Conservation (phyloP, 164 flowering plant genomes). For the Santalum album region DNA sequence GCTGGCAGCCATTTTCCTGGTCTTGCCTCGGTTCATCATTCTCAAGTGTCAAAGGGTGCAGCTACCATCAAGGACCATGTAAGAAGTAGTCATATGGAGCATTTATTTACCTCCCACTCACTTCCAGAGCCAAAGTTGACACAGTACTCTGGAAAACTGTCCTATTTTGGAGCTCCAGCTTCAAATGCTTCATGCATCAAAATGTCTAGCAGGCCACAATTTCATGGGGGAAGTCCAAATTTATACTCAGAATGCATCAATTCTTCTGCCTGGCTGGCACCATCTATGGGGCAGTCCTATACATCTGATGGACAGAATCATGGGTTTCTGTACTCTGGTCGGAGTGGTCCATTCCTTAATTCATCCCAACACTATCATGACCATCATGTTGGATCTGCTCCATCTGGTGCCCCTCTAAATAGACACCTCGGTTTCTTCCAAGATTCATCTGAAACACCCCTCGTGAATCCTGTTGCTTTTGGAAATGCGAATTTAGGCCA, state of each 20-base stretch:
- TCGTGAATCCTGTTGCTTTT: conserved; percentile 35
- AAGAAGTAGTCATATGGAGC: conserved; percentile 37
- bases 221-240: conserved; percentile 88
- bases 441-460: conserved; percentile 61
- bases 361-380: conserved; percentile 32
- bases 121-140: conserved; percentile 51
- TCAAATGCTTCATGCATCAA: conserved; percentile 55
- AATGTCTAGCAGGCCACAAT: conserved; percentile 77
- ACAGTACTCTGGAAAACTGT: conserved; percentile 34
- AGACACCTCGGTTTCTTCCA: conserved; percentile 61
- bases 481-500: conserved; percentile 46
- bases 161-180: conserved; percentile 49
- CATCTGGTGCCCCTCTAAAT: conserved; percentile 66
- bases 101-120: conserved; percentile 44
- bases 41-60: conserved; percentile 53
- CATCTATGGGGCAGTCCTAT: conserved; percentile 38
- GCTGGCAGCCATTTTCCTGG: conserved; percentile 52
- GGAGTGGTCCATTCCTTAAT: conserved; percentile 32
- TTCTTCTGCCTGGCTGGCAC: conserved; percentile 49
- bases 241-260: conserved; percentile 38
- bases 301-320: conserved; percentile 45
- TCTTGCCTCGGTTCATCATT: conserved; percentile 58
- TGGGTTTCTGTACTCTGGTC: conserved; percentile 40
- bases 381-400: conserved; percentile 95
- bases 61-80: conserved; percentile 69